These are phyloP conservation scores for Colletotrichum tofieldiae DNA, from an alignment of 2,329 filamentous ascomycete genomes.

Conservation along the genomic window DNA sequence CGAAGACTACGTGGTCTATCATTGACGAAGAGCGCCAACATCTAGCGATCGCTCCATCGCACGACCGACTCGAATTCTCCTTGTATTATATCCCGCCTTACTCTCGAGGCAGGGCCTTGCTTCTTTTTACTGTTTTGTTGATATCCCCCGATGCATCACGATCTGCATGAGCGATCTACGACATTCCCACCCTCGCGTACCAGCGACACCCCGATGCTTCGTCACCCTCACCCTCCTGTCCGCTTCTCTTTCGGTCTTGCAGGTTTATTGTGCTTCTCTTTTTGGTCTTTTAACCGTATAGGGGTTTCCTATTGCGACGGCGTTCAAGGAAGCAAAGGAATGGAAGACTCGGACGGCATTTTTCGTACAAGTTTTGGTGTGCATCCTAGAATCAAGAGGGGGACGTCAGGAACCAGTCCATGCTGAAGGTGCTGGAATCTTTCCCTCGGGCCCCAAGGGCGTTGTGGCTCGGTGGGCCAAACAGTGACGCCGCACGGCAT, in stretches of 20 bases:
- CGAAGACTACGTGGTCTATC: constrained; percentile 61
- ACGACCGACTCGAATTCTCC: constrained; percentile 33
- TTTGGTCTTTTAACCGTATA: constrained; percentile 32
- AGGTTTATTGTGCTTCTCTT: constrained; percentile 45
- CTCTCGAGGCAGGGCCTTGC: constrained; percentile 26
- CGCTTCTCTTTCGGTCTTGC: constrained; percentile 46
- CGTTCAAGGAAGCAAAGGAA: constrained; percentile 35
- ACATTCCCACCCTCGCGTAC: constrained; percentile 45
- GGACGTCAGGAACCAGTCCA: constrained; percentile 48
- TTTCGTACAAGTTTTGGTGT: constrained; percentile 46
- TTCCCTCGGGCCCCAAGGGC: constrained; percentile 27
- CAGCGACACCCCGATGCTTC: constrained; percentile 42
- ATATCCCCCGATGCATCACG: constrained; percentile 59
- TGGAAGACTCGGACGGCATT: constrained; percentile 42
- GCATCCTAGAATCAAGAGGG: constrained; percentile 51
- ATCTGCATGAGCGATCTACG: constrained; percentile 68
- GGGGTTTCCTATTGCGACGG: constrained; percentile 40
- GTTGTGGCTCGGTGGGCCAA: constrained; percentile 26
- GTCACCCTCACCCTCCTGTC: constrained; percentile 28
- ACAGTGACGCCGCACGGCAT: constrained; percentile 31
- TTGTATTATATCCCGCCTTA: constrained; percentile 48
- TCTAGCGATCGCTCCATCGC: constrained; percentile 47
- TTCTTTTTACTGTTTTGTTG: constrained; percentile 52
- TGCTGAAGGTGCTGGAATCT: constrained; percentile 34
- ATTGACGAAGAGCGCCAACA: constrained; percentile 58